Evolutionary conservation across 306 rosid species (phyloP).

Genomic region (Vigna reflexopilosa): DNA sequence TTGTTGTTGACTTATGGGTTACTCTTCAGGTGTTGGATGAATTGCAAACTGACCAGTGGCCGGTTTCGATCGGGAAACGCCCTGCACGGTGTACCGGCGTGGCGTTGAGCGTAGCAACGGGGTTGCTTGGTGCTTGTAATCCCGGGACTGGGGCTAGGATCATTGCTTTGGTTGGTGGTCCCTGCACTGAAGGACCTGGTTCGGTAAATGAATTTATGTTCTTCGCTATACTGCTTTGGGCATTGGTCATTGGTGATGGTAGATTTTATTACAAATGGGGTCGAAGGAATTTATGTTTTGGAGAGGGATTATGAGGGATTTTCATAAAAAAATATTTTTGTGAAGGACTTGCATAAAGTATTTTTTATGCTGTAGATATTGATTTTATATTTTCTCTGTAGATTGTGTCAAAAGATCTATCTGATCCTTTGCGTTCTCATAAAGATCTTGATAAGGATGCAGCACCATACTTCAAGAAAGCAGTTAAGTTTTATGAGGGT

Average conservation of each 20-base stretch:
- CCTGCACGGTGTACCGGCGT: slow-evolving; percentile 84
- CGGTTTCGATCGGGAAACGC: slow-evolving; percentile 65
- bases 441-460: slow-evolving; percentile 96
- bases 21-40: slow-evolving; percentile 77
- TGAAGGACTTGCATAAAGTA: not conserved
- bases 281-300: not conserved
- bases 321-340: not conserved
- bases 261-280: not conserved
- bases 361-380: slow-evolving; percentile 26
- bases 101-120: slow-evolving; percentile 78
- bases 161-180: slow-evolving; percentile 91
- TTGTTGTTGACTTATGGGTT: slow-evolving; percentile 9
- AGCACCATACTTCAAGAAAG: slow-evolving; percentile 85
- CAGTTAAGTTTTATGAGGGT: slow-evolving; percentile 79
- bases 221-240: not conserved
- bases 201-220: slow-evolving; percentile 57
- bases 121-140: slow-evolving; percentile 83
- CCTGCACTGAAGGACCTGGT: slow-evolving; percentile 96
- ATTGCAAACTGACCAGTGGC: slow-evolving; percentile 88
- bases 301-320: not conserved
- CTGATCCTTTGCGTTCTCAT: slow-evolving; percentile 93
- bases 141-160: slow-evolving; percentile 89
- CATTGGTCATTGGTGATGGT: slow-evolving; percentile 3
- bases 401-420: slow-evolving; percentile 87
- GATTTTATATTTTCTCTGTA: slow-evolving; percentile 48